Conservation (phyloP, 192 early-diverging fungal genomes). For the Lunasporangiospora selenospora region DNA sequence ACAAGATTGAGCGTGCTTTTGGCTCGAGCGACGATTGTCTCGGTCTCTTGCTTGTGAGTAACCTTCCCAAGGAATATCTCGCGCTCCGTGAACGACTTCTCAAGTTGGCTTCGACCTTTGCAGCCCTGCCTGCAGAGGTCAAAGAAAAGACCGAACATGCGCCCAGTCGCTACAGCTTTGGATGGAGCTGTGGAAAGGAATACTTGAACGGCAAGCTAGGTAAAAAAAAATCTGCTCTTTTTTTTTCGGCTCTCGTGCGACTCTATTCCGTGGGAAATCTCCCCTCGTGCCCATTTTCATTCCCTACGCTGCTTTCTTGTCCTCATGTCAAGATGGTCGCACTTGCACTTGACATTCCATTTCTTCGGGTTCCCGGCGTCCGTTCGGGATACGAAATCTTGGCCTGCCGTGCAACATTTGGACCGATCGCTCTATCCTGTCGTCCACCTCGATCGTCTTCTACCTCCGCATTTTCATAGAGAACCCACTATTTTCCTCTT, state of each 20-base stretch:
- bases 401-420: too few relatives aligned
- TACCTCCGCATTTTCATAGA: too few relatives aligned
- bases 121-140: conserved; percentile 57
- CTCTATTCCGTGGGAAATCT: background rate
- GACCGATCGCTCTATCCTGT: too few relatives aligned
- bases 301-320: background rate
- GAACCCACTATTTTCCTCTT: conserved; percentile 34
- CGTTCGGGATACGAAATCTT: too few relatives aligned
- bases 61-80: conserved; percentile 56
- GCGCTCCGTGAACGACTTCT: conserved; percentile 56
- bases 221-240: conserved; percentile 8
- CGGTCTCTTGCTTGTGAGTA: conserved; percentile 63
- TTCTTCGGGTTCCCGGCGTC: too few relatives aligned
- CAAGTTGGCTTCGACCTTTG: conserved; percentile 57
- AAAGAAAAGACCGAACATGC: conserved; percentile 58
- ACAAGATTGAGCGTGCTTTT: conserved; percentile 59
- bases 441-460: too few relatives aligned
- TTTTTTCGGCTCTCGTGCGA: conserved; percentile 2
- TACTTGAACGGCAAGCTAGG: conserved; percentile 71
- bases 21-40: conserved; percentile 57
- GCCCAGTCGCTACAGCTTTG: conserved; percentile 63
- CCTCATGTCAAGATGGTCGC: too few relatives aligned
- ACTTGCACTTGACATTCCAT: too few relatives aligned
- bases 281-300: conserved; percentile 32
- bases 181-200: conserved; percentile 77